Evolutionary conservation across 2,329 filamentous ascomycete species (phyloP).

Genomic region (Colletotrichum scovillei): DNA sequence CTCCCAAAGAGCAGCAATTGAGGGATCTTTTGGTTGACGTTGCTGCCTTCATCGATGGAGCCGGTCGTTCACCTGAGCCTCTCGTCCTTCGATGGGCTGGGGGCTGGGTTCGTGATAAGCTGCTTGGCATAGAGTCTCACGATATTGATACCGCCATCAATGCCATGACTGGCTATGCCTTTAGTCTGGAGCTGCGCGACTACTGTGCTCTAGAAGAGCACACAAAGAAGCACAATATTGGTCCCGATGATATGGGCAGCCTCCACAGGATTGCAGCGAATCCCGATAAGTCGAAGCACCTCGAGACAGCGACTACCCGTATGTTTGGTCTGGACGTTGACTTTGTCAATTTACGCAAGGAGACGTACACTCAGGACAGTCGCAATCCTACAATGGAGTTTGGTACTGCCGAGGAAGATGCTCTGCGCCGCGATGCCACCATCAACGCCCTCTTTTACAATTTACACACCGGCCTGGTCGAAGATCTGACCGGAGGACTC

Average conservation of each 20-base stretch:
- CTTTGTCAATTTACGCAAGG: constrained; percentile 92
- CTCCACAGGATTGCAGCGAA: constrained; percentile 92
- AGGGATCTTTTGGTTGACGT: constrained; percentile 84
- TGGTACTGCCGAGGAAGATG: constrained; percentile 91
- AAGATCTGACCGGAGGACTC: constrained; percentile 87
- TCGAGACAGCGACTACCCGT: constrained; percentile 89
- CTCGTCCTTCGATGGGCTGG: constrained; percentile 82
- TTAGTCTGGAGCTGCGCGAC: constrained; percentile 75
- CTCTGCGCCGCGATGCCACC: constrained; percentile 88
- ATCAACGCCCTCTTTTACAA: constrained; percentile 98
- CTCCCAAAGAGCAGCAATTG: constrained; percentile 76
- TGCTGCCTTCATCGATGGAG: constrained; percentile 73
- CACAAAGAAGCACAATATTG: constrained; percentile 69
- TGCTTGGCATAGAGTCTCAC: constrained; percentile 77
- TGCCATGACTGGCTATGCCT: constrained; percentile 83
- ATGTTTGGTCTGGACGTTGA: constrained; percentile 91
- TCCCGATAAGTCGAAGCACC: constrained; percentile 95
- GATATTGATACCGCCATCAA: constrained; percentile 91
- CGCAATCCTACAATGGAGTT: constrained; percentile 94
- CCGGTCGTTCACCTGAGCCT: constrained; percentile 61
- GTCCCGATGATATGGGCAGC: constrained; percentile 72
- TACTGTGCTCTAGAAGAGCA: constrained; percentile 73
- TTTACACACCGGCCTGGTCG: constrained; percentile 79
- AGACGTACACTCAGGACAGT: constrained; percentile 89
- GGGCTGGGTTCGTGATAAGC: constrained; percentile 89